Conservation (phyloP, 2,329 filamentous ascomycete genomes). For the Aspergillus fumigatus region DNA sequence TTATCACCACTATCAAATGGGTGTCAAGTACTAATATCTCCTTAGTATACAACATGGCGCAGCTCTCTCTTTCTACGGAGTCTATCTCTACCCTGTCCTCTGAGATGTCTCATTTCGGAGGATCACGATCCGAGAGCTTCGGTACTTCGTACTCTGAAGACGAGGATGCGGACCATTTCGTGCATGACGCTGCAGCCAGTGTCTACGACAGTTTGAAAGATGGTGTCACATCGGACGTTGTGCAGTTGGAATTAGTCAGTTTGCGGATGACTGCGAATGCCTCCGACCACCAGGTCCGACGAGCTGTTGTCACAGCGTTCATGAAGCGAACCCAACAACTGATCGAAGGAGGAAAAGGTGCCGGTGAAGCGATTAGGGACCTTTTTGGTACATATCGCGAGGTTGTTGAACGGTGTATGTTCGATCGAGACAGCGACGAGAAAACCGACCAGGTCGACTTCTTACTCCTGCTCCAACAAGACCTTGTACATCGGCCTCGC, state of each 20-base stretch:
- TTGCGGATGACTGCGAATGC: slow-evolving; percentile 89
- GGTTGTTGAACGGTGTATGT: slow-evolving; percentile 56
- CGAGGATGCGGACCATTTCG: slow-evolving; percentile 62
- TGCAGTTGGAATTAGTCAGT: slow-evolving; percentile 89
- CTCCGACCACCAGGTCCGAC: slow-evolving; percentile 80
- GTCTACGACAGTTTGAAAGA: slow-evolving; percentile 79
- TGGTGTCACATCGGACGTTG: slow-evolving; percentile 70
- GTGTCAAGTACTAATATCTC: slow-evolving; percentile 9
- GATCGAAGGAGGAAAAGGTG: slow-evolving; percentile 53
- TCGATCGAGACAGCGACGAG: slow-evolving; percentile 48
- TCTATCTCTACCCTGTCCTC: slow-evolving; percentile 64
- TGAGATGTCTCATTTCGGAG: slow-evolving; percentile 43
- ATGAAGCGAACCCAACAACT: slow-evolving; percentile 75
- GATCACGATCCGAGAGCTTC: slow-evolving; percentile 66
- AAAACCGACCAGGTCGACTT: slow-evolving; percentile 79
- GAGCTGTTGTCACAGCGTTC: slow-evolving; percentile 80
- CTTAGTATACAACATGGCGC: slow-evolving; percentile 49
- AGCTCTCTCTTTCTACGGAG: slow-evolving; percentile 42
- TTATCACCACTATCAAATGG: background rate
- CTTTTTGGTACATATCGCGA: slow-evolving; percentile 62
- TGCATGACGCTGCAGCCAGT: slow-evolving; percentile 79
- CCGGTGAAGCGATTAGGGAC: slow-evolving; percentile 60
- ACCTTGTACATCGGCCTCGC: slow-evolving; percentile 62
- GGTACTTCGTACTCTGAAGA: slow-evolving; percentile 67
- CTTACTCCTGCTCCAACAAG: slow-evolving; percentile 73